These are phyloP conservation scores for Malbranchea zuffiana DNA, from an alignment of 2,329 filamentous ascomycete species.

Conservation along the genomic window DNA sequence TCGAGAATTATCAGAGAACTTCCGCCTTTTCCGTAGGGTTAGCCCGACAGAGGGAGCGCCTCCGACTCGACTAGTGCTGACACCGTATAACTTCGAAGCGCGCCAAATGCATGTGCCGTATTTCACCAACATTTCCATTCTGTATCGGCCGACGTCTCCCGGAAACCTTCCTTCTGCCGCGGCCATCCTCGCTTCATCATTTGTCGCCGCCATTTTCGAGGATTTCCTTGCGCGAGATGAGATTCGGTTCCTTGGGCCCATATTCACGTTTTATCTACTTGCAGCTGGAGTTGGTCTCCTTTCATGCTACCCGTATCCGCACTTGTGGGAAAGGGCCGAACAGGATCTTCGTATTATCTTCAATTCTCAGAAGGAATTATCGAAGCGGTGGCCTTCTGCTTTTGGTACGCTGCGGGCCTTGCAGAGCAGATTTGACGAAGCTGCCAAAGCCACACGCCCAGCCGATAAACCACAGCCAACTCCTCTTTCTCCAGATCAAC, in stretches of 20 bases:
- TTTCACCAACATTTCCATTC: slow-evolving; percentile 32
- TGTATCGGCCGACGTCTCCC: slow-evolving; percentile 27
- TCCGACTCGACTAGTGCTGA: slow-evolving; percentile 11
- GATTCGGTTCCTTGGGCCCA: slow-evolving; percentile 33
- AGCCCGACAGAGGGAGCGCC: slow-evolving; percentile 10
- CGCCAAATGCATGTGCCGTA: slow-evolving; percentile 32
- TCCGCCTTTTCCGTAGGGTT: slow-evolving; percentile 18
- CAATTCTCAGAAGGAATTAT: slow-evolving; percentile 20
- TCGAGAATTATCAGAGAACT: slow-evolving; percentile 23
- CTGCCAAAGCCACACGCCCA: slow-evolving; percentile 10
- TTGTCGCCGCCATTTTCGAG: slow-evolving; percentile 35
- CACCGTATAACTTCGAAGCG: slow-evolving; percentile 29
- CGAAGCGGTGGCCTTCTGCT: slow-evolving; percentile 23
- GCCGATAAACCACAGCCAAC: slow-evolving; percentile 13
- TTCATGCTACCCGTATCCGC: slow-evolving; percentile 24
- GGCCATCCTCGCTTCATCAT: slow-evolving; percentile 33
- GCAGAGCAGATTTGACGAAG: slow-evolving; percentile 19
- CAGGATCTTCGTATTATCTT: slow-evolving; percentile 19
- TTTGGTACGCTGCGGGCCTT: slow-evolving; percentile 20
- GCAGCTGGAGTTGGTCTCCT: slow-evolving; percentile 31
- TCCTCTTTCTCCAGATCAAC: slow-evolving; percentile 17
- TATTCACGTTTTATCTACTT: slow-evolving; percentile 36
- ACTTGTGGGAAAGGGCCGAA: slow-evolving; percentile 17
- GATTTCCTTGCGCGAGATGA: slow-evolving; percentile 37
- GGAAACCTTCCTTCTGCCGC: slow-evolving; percentile 26